Percentiles rank a stretch among this genome's conserved stretches.
Conservation (phyloP, 805 yeast species). For the Candida caryicola region DNA sequence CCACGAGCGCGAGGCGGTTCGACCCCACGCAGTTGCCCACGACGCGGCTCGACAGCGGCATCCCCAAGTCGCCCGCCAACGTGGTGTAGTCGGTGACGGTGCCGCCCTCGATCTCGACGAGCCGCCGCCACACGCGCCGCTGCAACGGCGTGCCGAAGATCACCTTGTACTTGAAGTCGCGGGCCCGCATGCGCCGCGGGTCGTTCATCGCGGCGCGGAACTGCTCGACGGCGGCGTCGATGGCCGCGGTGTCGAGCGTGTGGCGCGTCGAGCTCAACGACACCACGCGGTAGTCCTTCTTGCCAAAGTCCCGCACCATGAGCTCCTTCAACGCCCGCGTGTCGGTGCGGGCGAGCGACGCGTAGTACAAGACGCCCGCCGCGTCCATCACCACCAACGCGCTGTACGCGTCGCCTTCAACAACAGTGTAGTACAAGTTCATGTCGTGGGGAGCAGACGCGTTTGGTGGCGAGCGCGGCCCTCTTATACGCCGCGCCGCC, state of each 20-base stretch:
- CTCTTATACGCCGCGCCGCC: too few relatives aligned
- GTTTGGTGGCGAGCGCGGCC: too few relatives aligned
- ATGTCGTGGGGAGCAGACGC: slow-evolving; percentile 1
- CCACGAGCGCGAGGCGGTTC: slow-evolving; percentile 36
- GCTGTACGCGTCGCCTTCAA: slow-evolving; percentile 6
- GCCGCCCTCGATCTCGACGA: slow-evolving; percentile 24
- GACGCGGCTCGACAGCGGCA: slow-evolving; percentile 32
- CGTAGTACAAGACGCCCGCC: slow-evolving; percentile 18
- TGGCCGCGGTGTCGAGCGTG: background rate
- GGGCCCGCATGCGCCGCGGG: slow-evolving; percentile 7
- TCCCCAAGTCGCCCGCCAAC: slow-evolving; percentile 29
- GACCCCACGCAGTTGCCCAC: slow-evolving; percentile 42
- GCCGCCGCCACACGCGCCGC: slow-evolving; percentile 35
- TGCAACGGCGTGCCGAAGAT: slow-evolving; percentile 42
- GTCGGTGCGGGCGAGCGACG: slow-evolving; percentile 16
- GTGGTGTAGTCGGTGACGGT: slow-evolving; percentile 28
- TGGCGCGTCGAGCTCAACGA: slow-evolving; percentile 1
- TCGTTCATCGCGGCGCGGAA: slow-evolving; percentile 11
- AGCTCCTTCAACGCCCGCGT: slow-evolving; percentile 1
- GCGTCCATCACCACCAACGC: slow-evolving; percentile 17
- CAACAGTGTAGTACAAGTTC: slow-evolving; percentile 13
- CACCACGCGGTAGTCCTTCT: slow-evolving; percentile 1
- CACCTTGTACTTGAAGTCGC: slow-evolving; percentile 20
- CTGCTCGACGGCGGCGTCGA: slow-evolving; percentile 8
- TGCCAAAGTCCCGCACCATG: slow-evolving; percentile 14